Evolutionary conservation across 2,329 filamentous ascomycete genomes (phyloP).

Genomic region (Clonostachys rosea): DNA sequence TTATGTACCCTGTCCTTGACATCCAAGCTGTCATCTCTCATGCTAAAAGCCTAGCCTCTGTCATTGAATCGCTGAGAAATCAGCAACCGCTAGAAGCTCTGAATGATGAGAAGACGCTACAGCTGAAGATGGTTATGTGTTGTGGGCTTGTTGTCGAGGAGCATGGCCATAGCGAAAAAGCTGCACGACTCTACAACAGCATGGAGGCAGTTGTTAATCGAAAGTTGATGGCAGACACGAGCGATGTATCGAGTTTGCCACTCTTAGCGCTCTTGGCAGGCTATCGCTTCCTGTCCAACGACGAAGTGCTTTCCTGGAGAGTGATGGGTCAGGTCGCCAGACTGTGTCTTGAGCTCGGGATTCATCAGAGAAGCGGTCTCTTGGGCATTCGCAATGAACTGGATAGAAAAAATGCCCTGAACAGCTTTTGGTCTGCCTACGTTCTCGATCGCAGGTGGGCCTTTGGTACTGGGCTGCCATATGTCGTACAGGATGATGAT

Average conservation of each 20-base stretch:
- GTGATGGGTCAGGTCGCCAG: constrained; percentile 79
- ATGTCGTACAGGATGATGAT: constrained; percentile 78
- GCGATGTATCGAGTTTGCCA: constrained; percentile 40
- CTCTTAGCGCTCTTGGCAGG: constrained; percentile 48
- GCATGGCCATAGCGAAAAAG: constrained; percentile 72
- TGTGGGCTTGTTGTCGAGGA: constrained; percentile 74
- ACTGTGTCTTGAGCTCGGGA: constrained; percentile 73
- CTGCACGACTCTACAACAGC: constrained; percentile 68
- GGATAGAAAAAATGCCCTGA: constrained; percentile 62
- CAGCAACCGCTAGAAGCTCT: constrained; percentile 28
- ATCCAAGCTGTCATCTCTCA: constrained; percentile 69
- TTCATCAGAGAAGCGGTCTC: constrained; percentile 76
- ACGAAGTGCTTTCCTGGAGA: constrained; percentile 83
- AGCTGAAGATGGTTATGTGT: constrained; percentile 81
- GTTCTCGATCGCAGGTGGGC: constrained; percentile 84
- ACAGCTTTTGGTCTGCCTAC: constrained; percentile 83
- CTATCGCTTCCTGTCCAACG: constrained; percentile 81
- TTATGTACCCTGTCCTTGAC: constrained; percentile 86
- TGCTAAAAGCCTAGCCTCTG: constrained; percentile 64
- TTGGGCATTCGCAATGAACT: constrained; percentile 63
- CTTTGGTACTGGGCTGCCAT: constrained; percentile 84
- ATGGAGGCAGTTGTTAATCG: constrained; percentile 69
- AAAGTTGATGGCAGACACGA: constrained; percentile 51
- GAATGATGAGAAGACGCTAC: constrained; percentile 52
- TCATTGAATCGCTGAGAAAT: constrained; percentile 53